Conservation (phyloP, 257 asterid species). For the Solanum lycopersicoides region DNA sequence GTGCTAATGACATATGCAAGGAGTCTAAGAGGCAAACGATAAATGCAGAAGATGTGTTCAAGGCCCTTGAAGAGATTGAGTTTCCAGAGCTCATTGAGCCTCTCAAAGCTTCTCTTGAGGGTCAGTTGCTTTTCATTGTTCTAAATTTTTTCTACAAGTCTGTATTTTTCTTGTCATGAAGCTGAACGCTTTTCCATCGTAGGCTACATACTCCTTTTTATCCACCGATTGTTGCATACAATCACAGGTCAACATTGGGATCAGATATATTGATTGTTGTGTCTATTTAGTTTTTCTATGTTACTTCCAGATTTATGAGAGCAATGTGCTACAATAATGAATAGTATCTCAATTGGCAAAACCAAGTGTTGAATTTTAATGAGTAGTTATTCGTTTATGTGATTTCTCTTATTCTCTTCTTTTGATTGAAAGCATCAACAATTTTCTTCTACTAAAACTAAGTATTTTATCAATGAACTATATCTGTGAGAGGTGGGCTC, state of each 20-base stretch:
- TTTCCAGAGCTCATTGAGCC: constrained; percentile 69
- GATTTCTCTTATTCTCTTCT: not conserved
- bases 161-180: not conserved
- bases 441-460: not conserved
- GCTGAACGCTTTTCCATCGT: not conserved
- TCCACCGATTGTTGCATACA: not conserved
- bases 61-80: constrained; percentile 90
- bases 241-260: not conserved
- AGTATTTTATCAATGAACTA: not conserved
- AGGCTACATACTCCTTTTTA: not conserved
- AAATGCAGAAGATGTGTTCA: constrained; percentile 86
- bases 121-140: constrained; percentile 20
- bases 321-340: not conserved
- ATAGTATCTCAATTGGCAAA: not conserved
- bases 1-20: constrained; percentile 81
- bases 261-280: not conserved
- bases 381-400: not conserved
- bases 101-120: constrained; percentile 80
- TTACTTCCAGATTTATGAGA: not conserved
- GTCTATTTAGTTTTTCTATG: not conserved
- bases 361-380: not conserved
- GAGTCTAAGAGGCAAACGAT: constrained; percentile 79
- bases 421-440: not conserved
- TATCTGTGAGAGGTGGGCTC: not conserved
- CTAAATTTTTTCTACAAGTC: not conserved